Percentiles rank a stretch among this genome's conserved stretches.
Evolutionary conservation across 2,329 filamentous ascomycete genomes (phyloP).

Genomic region (Chaetothyriales sp.): DNA sequence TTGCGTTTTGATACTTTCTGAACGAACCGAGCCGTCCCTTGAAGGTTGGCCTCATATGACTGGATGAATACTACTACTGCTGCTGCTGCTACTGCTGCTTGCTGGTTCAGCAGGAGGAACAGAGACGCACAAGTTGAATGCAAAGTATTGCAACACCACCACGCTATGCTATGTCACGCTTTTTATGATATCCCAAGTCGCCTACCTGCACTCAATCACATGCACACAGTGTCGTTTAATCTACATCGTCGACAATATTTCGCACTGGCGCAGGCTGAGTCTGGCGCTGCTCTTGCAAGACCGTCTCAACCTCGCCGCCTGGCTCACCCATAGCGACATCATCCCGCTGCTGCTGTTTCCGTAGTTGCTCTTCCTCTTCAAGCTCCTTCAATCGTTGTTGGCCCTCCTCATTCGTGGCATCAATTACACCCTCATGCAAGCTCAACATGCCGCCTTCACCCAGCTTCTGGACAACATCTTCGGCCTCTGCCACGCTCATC

Average conservation of each 20-base stretch:
- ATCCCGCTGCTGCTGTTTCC: constrained; percentile 11
- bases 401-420: constrained; percentile 81
- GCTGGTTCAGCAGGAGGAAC: too few species aligned
- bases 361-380: constrained; percentile 39
- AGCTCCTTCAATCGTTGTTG: constrained; percentile 62
- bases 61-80: too few species aligned
- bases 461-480: constrained; percentile 66
- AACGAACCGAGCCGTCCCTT: too few species aligned
- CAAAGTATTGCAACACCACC: not conserved
- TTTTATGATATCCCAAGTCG: not conserved
- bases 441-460: constrained; percentile 78
- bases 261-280: not conserved
- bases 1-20: too few species aligned
- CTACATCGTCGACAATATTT: constrained; percentile 1
- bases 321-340: constrained; percentile 13
- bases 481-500: constrained; percentile 77
- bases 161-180: not conserved
- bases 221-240: not conserved
- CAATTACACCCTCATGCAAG: constrained; percentile 83
- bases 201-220: not conserved
- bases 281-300: not conserved
- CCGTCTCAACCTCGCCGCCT: constrained; percentile 7
- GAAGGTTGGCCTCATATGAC: too few species aligned
- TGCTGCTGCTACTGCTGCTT: too few species aligned
- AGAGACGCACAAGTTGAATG: not conserved